Percentiles rank a stretch among this genome's conserved stretches.
These are phyloP conservation scores for Aspergillus jensenii DNA, from an alignment of 2,329 filamentous ascomycete genomes.

Conservation along the genomic window DNA sequence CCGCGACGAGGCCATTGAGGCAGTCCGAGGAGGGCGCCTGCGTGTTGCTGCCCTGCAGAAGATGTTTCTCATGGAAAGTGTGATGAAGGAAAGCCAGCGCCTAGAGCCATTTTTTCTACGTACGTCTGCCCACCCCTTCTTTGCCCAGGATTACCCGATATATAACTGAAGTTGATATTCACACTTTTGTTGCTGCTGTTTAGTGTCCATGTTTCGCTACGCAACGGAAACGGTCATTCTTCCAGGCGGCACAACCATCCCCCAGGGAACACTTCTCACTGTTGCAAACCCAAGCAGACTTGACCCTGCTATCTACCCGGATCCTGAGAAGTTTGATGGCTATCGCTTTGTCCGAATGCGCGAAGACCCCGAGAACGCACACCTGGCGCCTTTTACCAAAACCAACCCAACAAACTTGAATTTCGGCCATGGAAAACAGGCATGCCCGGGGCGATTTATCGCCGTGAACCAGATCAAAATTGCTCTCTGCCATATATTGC, in stretches of 20 bases:
- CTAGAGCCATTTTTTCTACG: background rate
- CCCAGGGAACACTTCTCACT: background rate
- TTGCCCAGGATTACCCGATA: no score
- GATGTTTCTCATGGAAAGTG: background rate
- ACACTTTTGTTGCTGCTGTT: no score
- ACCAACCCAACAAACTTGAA: background rate
- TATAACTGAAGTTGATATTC: no score
- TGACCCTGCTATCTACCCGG: background rate
- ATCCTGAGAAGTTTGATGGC: background rate
- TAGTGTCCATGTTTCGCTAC: background rate
- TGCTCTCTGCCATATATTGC: background rate
- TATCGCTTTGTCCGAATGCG: constrained; percentile 2
- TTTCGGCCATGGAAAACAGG: constrained; percentile 1
- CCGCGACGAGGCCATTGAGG: no score
- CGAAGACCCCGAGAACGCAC: background rate
- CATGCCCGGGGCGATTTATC: constrained; percentile 5
- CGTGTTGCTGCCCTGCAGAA: no score
- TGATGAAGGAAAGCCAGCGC: background rate
- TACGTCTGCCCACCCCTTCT: background rate
- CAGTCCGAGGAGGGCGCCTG: no score
- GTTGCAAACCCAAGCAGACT: background rate
- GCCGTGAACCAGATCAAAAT: background rate
- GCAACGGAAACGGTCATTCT: background rate
- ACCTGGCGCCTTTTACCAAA: background rate
- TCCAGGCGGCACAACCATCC: background rate